Evolutionary conservation across 2,329 filamentous ascomycete species (phyloP).

Genomic region (Ophiostoma tasmaniense): DNA sequence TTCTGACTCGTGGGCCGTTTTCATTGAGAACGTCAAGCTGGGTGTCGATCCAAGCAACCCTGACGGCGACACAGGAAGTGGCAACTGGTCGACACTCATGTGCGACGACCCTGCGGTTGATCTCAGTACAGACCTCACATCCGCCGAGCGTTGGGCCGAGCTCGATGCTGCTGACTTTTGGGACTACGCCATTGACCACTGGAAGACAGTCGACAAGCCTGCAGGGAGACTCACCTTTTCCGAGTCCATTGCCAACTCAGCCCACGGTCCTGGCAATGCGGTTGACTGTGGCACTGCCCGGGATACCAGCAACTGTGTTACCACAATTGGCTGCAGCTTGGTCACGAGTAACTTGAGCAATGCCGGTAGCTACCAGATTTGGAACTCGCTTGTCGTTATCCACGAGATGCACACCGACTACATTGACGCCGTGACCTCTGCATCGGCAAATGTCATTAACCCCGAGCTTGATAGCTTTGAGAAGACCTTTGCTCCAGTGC

Average conservation of each 20-base stretch:
- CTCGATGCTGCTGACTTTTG: conserved; percentile 25
- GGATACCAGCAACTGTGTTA: neutral
- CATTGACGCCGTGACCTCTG: conserved; percentile 14
- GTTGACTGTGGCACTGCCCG: neutral
- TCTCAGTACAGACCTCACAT: conserved; percentile 4
- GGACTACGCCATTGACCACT: conserved; percentile 19
- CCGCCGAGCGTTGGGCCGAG: conserved; percentile 23
- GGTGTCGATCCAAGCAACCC: neutral
- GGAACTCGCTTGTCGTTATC: conserved; percentile 19
- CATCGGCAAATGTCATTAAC: neutral
- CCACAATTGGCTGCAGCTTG: neutral
- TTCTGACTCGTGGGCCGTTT: neutral
- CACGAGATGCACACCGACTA: conserved; percentile 20
- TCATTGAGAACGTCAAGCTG: neutral
- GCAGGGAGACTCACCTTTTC: neutral
- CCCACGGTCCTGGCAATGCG: neutral
- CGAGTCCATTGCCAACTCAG: neutral
- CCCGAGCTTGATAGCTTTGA: conserved; percentile 6
- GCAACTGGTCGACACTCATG: conserved; percentile 23
- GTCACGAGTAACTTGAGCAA: neutral
- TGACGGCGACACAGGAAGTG: conserved; percentile 1
- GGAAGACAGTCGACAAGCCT: neutral
- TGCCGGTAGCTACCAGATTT: conserved; percentile 16
- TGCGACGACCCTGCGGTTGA: conserved; percentile 19
- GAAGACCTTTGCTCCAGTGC: conserved; percentile 13